These are phyloP conservation scores for Ajuga chamaepitys DNA, from an alignment of 257 asterid species.

Conservation along the genomic window DNA sequence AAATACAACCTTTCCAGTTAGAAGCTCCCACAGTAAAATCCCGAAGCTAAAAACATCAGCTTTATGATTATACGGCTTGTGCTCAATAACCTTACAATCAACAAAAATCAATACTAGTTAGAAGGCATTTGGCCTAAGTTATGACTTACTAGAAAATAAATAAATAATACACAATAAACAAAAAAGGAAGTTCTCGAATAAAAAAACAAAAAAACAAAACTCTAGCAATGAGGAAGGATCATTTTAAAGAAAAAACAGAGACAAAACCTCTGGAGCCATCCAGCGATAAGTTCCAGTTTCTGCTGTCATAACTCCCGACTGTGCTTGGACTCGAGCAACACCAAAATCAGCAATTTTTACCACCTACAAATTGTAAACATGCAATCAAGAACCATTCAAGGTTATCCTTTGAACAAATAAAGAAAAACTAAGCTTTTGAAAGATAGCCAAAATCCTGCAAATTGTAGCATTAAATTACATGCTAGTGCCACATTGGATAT, in stretches of 20 bases:
- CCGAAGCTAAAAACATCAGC: conserved; percentile 87
- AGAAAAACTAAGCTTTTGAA: neutral
- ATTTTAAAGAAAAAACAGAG: neutral
- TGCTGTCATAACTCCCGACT: conserved; percentile 91
- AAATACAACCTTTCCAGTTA: conserved; percentile 64
- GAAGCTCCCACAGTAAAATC: conserved; percentile 73
- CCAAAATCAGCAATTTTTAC: conserved; percentile 94
- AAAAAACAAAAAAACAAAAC: too few relatives aligned
- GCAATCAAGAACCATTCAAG: neutral
- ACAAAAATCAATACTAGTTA: conserved; percentile 6
- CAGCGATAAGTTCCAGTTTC: conserved; percentile 96
- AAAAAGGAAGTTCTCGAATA: neutral
- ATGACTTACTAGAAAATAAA: too few relatives aligned
- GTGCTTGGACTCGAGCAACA: conserved; percentile 66
- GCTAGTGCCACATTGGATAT: neutral
- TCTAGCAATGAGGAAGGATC: neutral
- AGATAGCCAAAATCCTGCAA: neutral
- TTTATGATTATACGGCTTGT: conserved; percentile 69
- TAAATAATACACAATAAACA: neutral
- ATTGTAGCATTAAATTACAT: neutral
- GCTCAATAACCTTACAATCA: conserved; percentile 65
- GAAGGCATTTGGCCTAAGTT: neutral
- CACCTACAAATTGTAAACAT: conserved; percentile 35
- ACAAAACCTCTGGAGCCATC: conserved; percentile 96
- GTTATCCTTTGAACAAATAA: neutral